Evolutionary conservation across 2,329 filamentous ascomycete species (phyloP).

Genomic region (Ceratocystis lukuohia): DNA sequence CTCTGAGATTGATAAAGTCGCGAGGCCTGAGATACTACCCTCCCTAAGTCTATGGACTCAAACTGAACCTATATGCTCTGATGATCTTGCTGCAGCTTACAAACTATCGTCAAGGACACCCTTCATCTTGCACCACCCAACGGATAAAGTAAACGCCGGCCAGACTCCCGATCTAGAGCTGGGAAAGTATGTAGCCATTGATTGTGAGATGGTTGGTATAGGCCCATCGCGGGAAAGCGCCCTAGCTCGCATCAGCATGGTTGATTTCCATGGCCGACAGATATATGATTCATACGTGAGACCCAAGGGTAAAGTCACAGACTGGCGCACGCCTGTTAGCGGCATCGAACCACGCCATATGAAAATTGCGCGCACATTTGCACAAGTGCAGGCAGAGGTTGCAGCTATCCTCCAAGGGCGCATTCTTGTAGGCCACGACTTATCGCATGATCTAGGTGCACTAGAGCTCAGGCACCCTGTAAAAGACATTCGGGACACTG

Average conservation of each 20-base stretch:
- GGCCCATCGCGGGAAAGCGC: conserved; percentile 58
- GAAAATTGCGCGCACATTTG: conserved; percentile 53
- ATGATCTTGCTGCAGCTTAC: conserved; percentile 50
- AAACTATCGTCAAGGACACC: conserved; percentile 38
- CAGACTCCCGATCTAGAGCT: conserved; percentile 49
- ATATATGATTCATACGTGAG: conserved; percentile 89
- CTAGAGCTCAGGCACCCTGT: conserved; percentile 67
- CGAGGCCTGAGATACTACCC: conserved; percentile 28
- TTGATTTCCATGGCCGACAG: conserved; percentile 86
- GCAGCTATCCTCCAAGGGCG: conserved; percentile 53
- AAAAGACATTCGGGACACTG: conserved; percentile 72
- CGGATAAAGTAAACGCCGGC: conserved; percentile 50
- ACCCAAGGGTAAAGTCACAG: conserved; percentile 63
- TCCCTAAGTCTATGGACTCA: conserved; percentile 47
- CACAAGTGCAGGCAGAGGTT: conserved; percentile 62
- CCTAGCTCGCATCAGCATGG: conserved; percentile 74
- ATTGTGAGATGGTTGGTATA: conserved; percentile 97
- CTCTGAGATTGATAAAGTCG: conserved; percentile 31
- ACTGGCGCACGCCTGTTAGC: conserved; percentile 80
- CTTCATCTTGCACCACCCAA: conserved; percentile 34
- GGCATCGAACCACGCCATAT: conserved; percentile 68
- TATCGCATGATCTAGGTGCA: conserved; percentile 65
- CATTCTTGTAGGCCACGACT: conserved; percentile 70
- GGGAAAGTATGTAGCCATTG: conserved; percentile 83
- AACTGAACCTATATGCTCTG: conserved; percentile 46